A percentile compares a stretch with the other conserved stretches of the same genome.
phyloP scores from a whole-genome alignment of 768 basidiomycete species.

The Rhodotorula taiwanensis region DNA sequence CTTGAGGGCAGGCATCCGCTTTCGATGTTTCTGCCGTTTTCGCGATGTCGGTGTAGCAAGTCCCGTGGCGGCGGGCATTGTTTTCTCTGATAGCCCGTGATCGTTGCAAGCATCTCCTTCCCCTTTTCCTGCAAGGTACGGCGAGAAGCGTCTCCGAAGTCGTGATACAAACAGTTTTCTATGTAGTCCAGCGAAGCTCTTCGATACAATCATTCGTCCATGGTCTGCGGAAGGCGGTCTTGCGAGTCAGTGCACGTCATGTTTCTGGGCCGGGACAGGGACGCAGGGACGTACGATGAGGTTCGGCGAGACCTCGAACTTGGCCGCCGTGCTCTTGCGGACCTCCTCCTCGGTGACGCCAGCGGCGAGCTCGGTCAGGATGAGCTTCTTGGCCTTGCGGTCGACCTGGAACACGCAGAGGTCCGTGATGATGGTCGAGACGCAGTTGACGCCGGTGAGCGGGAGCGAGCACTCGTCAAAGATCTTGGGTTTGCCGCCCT shows the following conservation, averaged over 20 bases:
- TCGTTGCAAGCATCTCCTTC: too few relatives aligned
- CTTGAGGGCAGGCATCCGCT: too few relatives aligned
- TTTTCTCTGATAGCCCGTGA: too few relatives aligned
- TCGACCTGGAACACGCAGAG: slow-evolving; percentile 74
- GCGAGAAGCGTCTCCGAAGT: too few relatives aligned
- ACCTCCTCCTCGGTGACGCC: slow-evolving; percentile 79
- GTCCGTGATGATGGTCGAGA: slow-evolving; percentile 89
- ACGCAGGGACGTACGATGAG: slow-evolving; percentile 27
- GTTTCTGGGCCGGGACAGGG: background rate
- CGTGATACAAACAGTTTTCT: too few relatives aligned
- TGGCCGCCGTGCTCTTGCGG: slow-evolving; percentile 74
- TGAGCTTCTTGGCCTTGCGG: slow-evolving; percentile 62
- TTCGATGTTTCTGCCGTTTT: too few relatives aligned
- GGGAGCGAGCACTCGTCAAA: slow-evolving; percentile 69
- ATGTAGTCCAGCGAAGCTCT: background rate
- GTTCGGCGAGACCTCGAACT: slow-evolving; percentile 52
- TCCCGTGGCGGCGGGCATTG: too few relatives aligned
- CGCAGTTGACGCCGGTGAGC: slow-evolving; percentile 76
- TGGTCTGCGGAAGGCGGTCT: background rate
- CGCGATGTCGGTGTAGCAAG: too few relatives aligned
- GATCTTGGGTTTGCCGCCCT: slow-evolving; percentile 84
- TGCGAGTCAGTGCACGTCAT: background rate
- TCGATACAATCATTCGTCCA: background rate
- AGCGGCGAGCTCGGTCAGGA: slow-evolving; percentile 72
- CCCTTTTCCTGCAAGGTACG: background rate